A percentile compares a stretch with the other conserved stretches of the same genome.
Conservation (phyloP, 306 rosid genomes). For the Benincasa hispida region DNA sequence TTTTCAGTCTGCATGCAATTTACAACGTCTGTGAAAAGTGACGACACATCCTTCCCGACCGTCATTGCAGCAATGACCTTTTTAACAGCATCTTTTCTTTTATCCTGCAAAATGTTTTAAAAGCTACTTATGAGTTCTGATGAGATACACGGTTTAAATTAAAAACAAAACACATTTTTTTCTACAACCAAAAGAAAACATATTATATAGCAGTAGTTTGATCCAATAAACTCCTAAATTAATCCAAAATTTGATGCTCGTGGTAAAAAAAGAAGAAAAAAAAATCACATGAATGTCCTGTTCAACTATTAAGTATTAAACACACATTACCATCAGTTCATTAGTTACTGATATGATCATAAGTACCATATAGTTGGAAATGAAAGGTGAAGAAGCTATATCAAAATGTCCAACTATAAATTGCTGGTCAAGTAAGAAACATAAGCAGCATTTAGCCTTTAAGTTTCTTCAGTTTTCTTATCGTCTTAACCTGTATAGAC, state of each 20-base stretch:
- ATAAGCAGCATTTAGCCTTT: background rate
- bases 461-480: background rate
- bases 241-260: background rate
- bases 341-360: background rate
- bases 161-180: background rate
- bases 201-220: background rate
- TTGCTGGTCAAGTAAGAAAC: background rate
- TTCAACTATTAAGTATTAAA: background rate
- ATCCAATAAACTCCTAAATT: background rate
- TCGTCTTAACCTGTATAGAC: background rate
- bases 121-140: background rate
- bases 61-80: constrained; percentile 99
- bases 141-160: background rate
- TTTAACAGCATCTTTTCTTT: constrained; percentile 98
- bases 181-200: background rate
- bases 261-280: background rate
- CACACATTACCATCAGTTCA: background rate
- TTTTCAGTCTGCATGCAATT: constrained; percentile 99
- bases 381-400: background rate
- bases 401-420: background rate
- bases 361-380: background rate
- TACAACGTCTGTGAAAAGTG: constrained; percentile 91
- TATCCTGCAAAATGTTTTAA: constrained; percentile 46
- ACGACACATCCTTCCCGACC: constrained; percentile 97
- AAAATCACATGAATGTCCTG: background rate